Base-by-base conservation (phyloP, 2,329 filamentous ascomycete species). In the Neonectria magnoliae region DNA sequence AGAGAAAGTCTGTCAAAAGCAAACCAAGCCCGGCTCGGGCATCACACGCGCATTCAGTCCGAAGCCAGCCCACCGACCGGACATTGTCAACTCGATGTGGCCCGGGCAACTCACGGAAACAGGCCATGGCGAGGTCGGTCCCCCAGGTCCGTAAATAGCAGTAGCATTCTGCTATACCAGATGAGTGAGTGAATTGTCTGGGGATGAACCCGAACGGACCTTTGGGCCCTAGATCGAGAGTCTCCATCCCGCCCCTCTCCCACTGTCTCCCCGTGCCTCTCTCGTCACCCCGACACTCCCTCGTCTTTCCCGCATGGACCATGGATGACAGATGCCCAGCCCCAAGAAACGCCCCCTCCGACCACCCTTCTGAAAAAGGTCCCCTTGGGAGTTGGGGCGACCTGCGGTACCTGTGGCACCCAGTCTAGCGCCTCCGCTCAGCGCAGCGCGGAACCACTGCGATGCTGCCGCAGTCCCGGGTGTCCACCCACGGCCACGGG, bases 371-470 rank as follows among this genome's bases (percentile, higher is more conserved):
- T 48, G 56, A 64, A 59, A 36, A 56, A 44, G 48, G 47, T 18
- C 51, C 51, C 51, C 45, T 36, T 25, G 44, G 44, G 44, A 25
- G 18, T 48, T 48, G 52, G 55, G 45, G 50, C 55, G 54, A 66
- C 54, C 38, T 61, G 68, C 51, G 57, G 60, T 62, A 64, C 66
- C 60, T 61, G 68, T 72, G 65, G 68, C 67, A 73, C 70, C 70
- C 67, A 60, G 60, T 47, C 65, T 71, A 71, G 70, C 67, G 68
- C 68, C 64, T 63, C 62, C 57, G 62, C 65, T 52, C 62, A 67
- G 58, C 60, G 60, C 57, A 64, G 62, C 67, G 64, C 68, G 63
- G 65, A 66, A 71, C 65, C 67, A 64, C 58, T 58, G 64, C 52
- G 38, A 60, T 66, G 56, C 36, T 66, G 64, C 64, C 64, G 64